These are phyloP conservation scores for Trypanosoma vivax DNA, from an alignment of 208 protist genomes.

Conservation along the genomic window DNA sequence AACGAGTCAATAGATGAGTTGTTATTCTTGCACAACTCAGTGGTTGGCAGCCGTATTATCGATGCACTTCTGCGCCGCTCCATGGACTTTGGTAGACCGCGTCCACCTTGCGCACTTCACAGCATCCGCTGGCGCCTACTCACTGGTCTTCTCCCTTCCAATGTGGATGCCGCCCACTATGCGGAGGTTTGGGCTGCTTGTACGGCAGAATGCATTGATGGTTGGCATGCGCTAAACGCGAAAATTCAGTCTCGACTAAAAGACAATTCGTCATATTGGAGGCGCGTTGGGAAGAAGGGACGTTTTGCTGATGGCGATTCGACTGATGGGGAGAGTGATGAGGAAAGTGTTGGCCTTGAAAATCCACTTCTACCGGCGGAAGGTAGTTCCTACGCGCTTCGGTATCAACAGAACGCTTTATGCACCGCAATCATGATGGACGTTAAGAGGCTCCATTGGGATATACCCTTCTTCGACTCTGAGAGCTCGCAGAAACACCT, in stretches of 20 bases:
- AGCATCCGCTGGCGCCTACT: constrained; percentile 21
- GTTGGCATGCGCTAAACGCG: constrained; percentile 11
- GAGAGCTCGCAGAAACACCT: constrained; percentile 27
- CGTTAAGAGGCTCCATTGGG: constrained; percentile 63
- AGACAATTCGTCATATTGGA: neutral
- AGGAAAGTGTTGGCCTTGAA: constrained; percentile 7
- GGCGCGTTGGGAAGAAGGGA: neutral
- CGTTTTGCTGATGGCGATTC: constrained; percentile 16
- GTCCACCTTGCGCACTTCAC: constrained; percentile 9
- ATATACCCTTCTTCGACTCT: constrained; percentile 37
- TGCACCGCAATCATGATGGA: constrained; percentile 47
- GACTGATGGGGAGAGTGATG: constrained; percentile 18
- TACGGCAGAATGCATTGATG: neutral
- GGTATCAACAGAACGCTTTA: constrained; percentile 36
- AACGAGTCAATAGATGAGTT: constrained; percentile 18
- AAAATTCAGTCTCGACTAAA: constrained; percentile 1
- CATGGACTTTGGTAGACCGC: constrained; percentile 15
- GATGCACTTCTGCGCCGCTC: constrained; percentile 10
- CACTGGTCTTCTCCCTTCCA: constrained; percentile 16
- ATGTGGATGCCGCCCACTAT: constrained; percentile 5
- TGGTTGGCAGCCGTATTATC: neutral
- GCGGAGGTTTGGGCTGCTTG: constrained; percentile 4
- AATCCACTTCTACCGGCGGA: constrained; percentile 53
- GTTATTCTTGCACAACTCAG: constrained; percentile 2
- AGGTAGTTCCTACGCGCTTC: constrained; percentile 54